These are phyloP conservation scores for Macadamia tetraphylla DNA, from an alignment of 164 flowering plant species.

Conservation along the genomic window DNA sequence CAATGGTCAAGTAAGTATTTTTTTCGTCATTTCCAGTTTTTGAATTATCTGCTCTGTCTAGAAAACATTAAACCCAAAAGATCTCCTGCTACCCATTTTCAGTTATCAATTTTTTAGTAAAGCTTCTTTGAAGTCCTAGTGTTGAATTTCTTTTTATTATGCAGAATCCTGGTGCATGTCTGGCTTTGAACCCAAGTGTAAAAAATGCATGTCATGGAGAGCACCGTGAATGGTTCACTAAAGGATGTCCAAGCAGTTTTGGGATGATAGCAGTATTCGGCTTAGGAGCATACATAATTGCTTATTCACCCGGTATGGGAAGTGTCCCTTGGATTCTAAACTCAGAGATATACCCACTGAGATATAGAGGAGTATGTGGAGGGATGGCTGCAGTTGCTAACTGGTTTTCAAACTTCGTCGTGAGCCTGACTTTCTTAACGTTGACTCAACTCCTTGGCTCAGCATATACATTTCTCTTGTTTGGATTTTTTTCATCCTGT, in stretches of 20 bases:
- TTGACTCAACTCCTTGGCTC: conserved; percentile 19
- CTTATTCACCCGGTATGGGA: conserved; percentile 76
- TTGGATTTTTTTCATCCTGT: conserved; percentile 12
- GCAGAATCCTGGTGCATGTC: conserved; percentile 42
- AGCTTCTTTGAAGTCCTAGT: no score
- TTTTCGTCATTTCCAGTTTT: no score
- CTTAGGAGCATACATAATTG: conserved; percentile 51
- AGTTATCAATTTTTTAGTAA: no score
- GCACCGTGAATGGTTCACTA: conserved; percentile 43
- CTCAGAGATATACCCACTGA: conserved; percentile 22
- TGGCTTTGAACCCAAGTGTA: conserved; percentile 27
- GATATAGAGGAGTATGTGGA: conserved; percentile 57
- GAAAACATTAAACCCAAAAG: no score
- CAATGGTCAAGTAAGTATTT: conserved; percentile 30
- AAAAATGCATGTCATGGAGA: conserved; percentile 30
- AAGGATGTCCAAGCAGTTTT: conserved; percentile 55
- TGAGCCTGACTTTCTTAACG: conserved; percentile 20
- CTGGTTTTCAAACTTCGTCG: conserved; percentile 26
- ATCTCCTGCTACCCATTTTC: no score
- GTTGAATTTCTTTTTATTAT: no score
- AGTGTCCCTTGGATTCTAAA: conserved; percentile 55
- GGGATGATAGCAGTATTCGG: conserved; percentile 55
- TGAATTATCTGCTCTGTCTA: no score
- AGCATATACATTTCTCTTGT: conserved; percentile 20
- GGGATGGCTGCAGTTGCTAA: conserved; percentile 56